A percentile compares a stretch with the other conserved stretches of the same genome.
These are phyloP conservation scores for Aphanoascus verrucosus DNA, from an alignment of 2,329 filamentous ascomycete genomes.

Conservation along the genomic window DNA sequence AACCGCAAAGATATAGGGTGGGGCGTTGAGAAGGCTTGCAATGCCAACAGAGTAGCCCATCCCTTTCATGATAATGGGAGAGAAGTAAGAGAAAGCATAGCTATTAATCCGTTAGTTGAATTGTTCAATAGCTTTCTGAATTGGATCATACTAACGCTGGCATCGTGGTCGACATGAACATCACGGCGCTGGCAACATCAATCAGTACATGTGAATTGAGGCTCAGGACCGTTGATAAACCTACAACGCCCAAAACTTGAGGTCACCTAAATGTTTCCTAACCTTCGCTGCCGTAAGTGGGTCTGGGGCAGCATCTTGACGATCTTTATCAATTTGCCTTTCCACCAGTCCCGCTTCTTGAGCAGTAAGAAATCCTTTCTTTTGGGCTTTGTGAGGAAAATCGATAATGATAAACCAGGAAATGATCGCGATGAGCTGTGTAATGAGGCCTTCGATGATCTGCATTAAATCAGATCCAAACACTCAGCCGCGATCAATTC, in stretches of 20 bases:
- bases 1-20: constrained; percentile 22
- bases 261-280: constrained; percentile 40
- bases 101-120: background rate
- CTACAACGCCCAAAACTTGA: constrained; percentile 50
- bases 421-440: constrained; percentile 41
- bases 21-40: constrained; percentile 23
- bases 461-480: background rate
- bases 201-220: background rate
- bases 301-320: constrained; percentile 41
- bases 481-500: background rate
- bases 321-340: constrained; percentile 44
- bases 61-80: constrained; percentile 16
- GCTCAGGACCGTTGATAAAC: constrained; percentile 16
- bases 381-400: constrained; percentile 49
- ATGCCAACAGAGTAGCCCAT: constrained; percentile 23
- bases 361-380: constrained; percentile 41
- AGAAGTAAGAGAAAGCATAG: constrained; percentile 12
- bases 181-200: constrained; percentile 11
- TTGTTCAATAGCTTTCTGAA: background rate
- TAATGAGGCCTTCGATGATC: constrained; percentile 40
- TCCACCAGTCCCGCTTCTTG: constrained; percentile 37
- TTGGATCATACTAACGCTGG: constrained; percentile 7
- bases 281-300: constrained; percentile 43
- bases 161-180: constrained; percentile 12
- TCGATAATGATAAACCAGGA: constrained; percentile 52